Evolutionary conservation across 768 basidiomycete species (phyloP), one percentile per base, ranked within the genome.

Genomic region (Naganishia onofrii): DNA sequence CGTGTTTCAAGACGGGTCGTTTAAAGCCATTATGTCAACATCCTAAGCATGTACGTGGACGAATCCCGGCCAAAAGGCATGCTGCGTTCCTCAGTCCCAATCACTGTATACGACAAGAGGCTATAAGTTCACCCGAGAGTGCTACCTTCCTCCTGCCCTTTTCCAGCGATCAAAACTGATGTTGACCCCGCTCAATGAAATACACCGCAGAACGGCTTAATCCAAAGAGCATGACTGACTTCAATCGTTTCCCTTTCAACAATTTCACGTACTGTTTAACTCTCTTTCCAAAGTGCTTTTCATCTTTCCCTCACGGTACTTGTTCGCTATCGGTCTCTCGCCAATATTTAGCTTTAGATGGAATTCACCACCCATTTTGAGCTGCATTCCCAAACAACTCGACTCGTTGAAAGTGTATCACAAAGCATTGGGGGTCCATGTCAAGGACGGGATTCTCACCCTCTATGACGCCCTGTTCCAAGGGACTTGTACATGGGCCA

Each of bases 301-400:
- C 86, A 86, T 86, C 87, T 87, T 88, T 88, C 87, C 87, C 87
- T 88, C 86, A 87, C 86, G 85, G 87, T 88, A 88, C 87, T 88
- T 87, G 87, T 88, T 88, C 85, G 85, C 88, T 88, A 88, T 88
- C 85, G 87, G 88, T 88, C 87, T 88, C 87, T 87, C 84, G 86
- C 87, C 86, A 83, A 83, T 88, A 88, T 88, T 88, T 88, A 88
- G 87, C 87, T 86, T 88, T 89, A 88, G 88, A 89, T 87, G 87
- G 87, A 88, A 85, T 88, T 88, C 87, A 88, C 87, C 88, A 87
- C 87, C 87, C 87, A 82, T 85, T 88, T 88, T 84, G 88, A 86
- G 88, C 88, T 88, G 88, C 87, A 88, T 87, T 88, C 87, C 87
- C 87, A 88, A 88, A 87, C 87, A 88, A 88, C 88, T 86, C 87